A percentile compares a stretch with the other conserved stretches of the same genome.
These are phyloP conservation scores for Iris pallida DNA, from an alignment of 116 monocot species.

Conservation along the genomic window DNA sequence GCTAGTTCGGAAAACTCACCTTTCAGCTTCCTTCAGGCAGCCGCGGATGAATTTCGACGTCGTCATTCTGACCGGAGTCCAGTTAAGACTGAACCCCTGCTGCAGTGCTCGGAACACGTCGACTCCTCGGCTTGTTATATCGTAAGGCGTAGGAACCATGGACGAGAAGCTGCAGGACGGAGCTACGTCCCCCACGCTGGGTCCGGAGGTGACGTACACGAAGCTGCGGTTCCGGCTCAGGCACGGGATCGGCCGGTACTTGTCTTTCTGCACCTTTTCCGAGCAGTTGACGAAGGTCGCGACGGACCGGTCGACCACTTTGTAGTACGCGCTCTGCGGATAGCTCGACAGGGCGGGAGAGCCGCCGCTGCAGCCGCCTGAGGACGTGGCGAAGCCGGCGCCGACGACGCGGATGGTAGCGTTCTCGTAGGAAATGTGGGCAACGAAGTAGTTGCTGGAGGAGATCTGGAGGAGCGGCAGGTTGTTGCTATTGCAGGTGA, in stretches of 20 bases:
- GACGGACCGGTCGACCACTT: no score
- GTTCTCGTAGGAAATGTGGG: background rate
- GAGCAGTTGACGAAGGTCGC: background rate
- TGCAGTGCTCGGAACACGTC: background rate
- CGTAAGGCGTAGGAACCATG: background rate
- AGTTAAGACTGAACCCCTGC: background rate
- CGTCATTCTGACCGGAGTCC: background rate
- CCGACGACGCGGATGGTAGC: background rate
- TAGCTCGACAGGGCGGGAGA: no score
- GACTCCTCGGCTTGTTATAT: background rate
- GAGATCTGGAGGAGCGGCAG: background rate
- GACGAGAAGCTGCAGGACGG: conserved; percentile 3
- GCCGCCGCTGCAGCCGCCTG: background rate
- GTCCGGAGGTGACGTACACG: background rate
- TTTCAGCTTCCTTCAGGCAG: background rate
- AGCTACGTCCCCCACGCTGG: background rate
- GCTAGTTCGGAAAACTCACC: background rate
- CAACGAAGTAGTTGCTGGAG: background rate
- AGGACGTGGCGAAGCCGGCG: background rate
- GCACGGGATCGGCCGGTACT: background rate
- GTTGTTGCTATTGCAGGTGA: conserved; percentile 2
- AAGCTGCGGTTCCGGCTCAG: background rate
- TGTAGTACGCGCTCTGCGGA: no score
- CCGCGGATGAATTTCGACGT: background rate
- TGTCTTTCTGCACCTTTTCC: background rate